Percentiles rank a stretch among this genome's conserved stretches.
Evolutionary conservation across 768 basidiomycete species (phyloP).

Genomic region (Leccinum fibrillosum): DNA sequence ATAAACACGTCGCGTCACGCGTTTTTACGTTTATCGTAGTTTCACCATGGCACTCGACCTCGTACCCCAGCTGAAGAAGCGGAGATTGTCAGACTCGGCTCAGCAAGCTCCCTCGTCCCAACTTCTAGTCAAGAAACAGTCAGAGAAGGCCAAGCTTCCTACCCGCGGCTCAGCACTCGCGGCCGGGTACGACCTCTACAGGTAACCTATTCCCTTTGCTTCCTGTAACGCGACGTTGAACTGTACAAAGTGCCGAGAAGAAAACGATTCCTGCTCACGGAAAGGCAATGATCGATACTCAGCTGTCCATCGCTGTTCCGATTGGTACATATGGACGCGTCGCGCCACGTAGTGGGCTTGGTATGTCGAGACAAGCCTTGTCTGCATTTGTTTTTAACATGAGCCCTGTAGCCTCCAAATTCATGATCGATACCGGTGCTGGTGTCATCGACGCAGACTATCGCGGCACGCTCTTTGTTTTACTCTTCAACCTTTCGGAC

Average conservation of each 20-base stretch:
- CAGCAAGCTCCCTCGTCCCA: constrained; percentile 39
- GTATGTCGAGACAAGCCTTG: constrained; percentile 43
- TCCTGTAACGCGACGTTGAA: constrained; percentile 2
- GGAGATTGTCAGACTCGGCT: constrained; percentile 51
- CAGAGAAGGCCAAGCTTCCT: constrained; percentile 77
- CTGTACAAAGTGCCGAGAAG: constrained; percentile 64
- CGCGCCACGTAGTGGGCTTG: constrained; percentile 92
- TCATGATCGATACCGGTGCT: constrained; percentile 97
- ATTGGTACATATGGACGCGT: constrained; percentile 93
- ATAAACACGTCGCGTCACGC: constrained; percentile 23
- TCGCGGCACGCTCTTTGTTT: constrained; percentile 83
- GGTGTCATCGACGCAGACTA: constrained; percentile 98
- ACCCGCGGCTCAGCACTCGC: constrained; percentile 83
- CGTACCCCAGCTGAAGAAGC: constrained; percentile 49
- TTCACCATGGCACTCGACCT: constrained; percentile 21
- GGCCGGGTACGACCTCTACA: constrained; percentile 95
- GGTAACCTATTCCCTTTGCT: constrained; percentile 41
- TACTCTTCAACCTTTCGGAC: constrained; percentile 91
- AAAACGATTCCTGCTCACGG: constrained; percentile 84
- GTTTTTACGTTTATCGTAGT: not conserved
- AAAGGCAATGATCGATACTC: constrained; percentile 89
- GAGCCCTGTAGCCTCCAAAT: constrained; percentile 74
- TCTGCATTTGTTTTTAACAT: not conserved
- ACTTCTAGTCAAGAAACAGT: constrained; percentile 82
- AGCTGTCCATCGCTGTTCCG: constrained; percentile 92